Base-by-base conservation (phyloP, 306 rosid species). In the Cajanus cajan region DNA sequence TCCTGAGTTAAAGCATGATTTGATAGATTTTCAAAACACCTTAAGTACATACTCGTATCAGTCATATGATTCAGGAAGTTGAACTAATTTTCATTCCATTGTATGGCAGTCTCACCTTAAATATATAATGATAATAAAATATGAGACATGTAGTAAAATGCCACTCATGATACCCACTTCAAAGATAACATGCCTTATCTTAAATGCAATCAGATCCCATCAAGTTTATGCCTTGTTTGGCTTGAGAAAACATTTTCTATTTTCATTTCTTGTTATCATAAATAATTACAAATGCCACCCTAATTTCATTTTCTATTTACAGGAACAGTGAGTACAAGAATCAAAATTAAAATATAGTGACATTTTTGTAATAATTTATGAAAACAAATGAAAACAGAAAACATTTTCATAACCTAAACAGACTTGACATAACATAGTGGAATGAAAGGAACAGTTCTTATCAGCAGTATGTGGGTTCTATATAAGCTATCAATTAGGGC, bases 151-250 rank as follows among this genome's bases (percentile, higher is more conserved):
- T 43, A 43, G 52, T 59, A 72, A 40, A 51, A 57, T 39, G 58
- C 76, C 66, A 82, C 18, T 41, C 19, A 18, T 6, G 31, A 76
- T 50, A 39, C 40, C 57, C 71, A 76, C 57, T 69, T 74, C 77
- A 73, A 58, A 57, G 59, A 72, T 33, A 74, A 57, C 68, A 74
- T 36, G 61, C 19, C 71, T 37, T 65, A 55, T 77, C 74, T 73
- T 77, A 74, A 76, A 76, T 40, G 67, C 77, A 75, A 73, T 77
- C 52, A 48, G 73, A 71, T 71, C 24, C 74, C 64, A 34, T 7
- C 78, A 85, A 63, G 70, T 10, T 9, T 36, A 37, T 64, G 31
- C 15, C 48, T 16, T 64, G 25, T 18, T 37, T 18, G 34, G 7
- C 11, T 11, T 4, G 71, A 28, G 40, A 12, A 66, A 39, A 66